Evolutionary conservation across 306 rosid species (phyloP).

Genomic region (Gynostemma pentaphyllum): DNA sequence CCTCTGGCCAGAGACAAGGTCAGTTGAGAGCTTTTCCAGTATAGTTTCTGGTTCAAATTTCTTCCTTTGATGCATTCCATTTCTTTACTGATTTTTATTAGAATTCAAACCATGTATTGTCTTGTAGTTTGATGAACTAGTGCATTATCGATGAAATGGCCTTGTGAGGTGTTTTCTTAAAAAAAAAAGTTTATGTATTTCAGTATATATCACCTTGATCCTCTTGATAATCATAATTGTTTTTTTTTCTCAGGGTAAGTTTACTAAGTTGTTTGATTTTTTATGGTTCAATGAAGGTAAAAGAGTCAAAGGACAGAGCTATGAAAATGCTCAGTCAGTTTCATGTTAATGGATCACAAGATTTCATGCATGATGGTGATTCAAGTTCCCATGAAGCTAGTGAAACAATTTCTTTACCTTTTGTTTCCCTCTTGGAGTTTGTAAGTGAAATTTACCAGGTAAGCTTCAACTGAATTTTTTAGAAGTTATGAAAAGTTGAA

Average conservation of each 20-base stretch:
- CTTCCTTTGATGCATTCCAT: background rate
- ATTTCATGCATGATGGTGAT: constrained; percentile 40
- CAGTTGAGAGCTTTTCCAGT: constrained; percentile 13
- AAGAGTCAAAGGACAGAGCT: constrained; percentile 84
- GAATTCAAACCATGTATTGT: background rate
- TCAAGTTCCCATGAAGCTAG: constrained; percentile 37
- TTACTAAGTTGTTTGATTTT: background rate
- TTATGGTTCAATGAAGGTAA: constrained; percentile 45
- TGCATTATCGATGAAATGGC: background rate
- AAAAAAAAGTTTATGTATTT: background rate
- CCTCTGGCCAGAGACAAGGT: constrained; percentile 95
- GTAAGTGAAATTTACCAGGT: constrained; percentile 93
- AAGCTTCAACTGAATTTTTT: constrained; percentile 11
- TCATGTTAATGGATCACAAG: constrained; percentile 54
- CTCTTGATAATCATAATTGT: background rate
- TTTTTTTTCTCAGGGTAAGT: background rate
- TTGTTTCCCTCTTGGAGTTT: constrained; percentile 81
- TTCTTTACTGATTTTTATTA: background rate
- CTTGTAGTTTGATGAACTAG: background rate
- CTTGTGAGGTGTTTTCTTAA: too few species aligned
- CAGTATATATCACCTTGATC: background rate
- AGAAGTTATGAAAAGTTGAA: background rate
- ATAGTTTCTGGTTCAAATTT: background rate
- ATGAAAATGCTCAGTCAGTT: constrained; percentile 77
- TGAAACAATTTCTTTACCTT: constrained; percentile 40